Conservation (phyloP, 192 early-diverging fungal species). For the Linnemannia hyalina region DNA sequence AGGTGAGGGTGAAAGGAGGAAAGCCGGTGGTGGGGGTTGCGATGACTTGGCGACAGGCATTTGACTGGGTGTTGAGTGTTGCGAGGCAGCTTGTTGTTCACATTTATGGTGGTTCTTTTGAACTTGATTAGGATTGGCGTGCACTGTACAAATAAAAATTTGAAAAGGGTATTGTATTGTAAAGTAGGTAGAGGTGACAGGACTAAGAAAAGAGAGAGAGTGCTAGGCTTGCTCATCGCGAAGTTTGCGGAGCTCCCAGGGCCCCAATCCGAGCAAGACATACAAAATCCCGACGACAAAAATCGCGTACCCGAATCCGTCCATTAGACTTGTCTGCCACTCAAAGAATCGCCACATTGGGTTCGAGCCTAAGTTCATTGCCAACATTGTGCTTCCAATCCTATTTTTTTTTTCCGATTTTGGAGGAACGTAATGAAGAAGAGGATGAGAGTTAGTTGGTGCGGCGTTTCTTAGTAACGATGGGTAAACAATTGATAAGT, state of each 20-base stretch:
- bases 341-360: not conserved
- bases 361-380: not conserved
- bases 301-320: not conserved
- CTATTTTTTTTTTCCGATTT: not conserved
- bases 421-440: not conserved
- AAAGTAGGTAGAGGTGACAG: too few relatives aligned
- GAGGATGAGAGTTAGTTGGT: not conserved
- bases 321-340: not conserved
- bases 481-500: not conserved
- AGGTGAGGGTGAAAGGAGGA: not conserved
- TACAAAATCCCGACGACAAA: not conserved
- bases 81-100: not conserved
- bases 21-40: not conserved
- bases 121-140: not conserved
- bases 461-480: too few relatives aligned
- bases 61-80: not conserved
- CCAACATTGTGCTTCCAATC: not conserved
- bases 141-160: too few relatives aligned
- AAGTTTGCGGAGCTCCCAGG: not conserved
- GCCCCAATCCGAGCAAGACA: not conserved
- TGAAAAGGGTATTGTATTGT: too few relatives aligned
- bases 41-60: slow-evolving; percentile 30
- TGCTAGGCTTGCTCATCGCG: not conserved
- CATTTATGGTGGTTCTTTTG: slow-evolving; percentile 35
- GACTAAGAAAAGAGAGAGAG: too few relatives aligned